These are phyloP conservation scores for Penicillium subrubescens DNA, from an alignment of 495 filamentous ascomycete species.

Conservation along the genomic window DNA sequence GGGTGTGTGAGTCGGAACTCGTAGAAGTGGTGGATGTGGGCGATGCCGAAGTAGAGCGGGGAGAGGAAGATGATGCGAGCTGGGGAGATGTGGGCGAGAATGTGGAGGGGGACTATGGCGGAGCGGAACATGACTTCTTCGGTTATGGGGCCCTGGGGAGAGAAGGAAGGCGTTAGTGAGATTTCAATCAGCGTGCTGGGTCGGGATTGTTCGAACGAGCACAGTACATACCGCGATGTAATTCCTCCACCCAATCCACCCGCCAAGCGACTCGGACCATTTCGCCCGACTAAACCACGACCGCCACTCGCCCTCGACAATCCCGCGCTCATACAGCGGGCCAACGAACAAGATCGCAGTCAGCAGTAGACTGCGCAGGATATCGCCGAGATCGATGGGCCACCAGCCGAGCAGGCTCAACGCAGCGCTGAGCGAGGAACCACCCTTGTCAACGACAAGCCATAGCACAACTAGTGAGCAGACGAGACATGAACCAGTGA, in stretches of 20 bases:
- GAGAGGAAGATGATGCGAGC: slow-evolving; percentile 70
- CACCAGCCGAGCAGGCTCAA: slow-evolving; percentile 73
- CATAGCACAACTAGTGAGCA: slow-evolving; percentile 62
- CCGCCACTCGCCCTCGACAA: slow-evolving; percentile 72
- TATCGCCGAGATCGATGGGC: slow-evolving; percentile 66
- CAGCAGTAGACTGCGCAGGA: slow-evolving; percentile 58
- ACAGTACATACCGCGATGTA: slow-evolving; percentile 58
- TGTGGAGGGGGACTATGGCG: slow-evolving; percentile 75
- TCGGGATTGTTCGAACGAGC: neutral
- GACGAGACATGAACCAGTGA: slow-evolving; percentile 67
- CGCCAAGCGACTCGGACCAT: slow-evolving; percentile 51
- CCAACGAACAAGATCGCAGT: slow-evolving; percentile 82
- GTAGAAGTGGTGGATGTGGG: slow-evolving; percentile 94
- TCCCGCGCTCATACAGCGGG: slow-evolving; percentile 74
- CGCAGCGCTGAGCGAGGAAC: slow-evolving; percentile 50
- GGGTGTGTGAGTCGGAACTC: slow-evolving; percentile 87
- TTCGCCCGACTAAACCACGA: slow-evolving; percentile 55
- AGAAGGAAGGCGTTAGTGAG: slow-evolving; percentile 12
- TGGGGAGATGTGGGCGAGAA: slow-evolving; percentile 66
- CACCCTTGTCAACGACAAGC: slow-evolving; percentile 54
- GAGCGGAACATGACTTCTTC: slow-evolving; percentile 95
- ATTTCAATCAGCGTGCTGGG: neutral
- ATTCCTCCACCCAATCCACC: slow-evolving; percentile 68
- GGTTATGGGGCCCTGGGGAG: slow-evolving; percentile 74
- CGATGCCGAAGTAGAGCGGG: slow-evolving; percentile 91